Conservation (phyloP, 2,329 filamentous ascomycete species). For the Zymoseptoria pseudotritici region DNA sequence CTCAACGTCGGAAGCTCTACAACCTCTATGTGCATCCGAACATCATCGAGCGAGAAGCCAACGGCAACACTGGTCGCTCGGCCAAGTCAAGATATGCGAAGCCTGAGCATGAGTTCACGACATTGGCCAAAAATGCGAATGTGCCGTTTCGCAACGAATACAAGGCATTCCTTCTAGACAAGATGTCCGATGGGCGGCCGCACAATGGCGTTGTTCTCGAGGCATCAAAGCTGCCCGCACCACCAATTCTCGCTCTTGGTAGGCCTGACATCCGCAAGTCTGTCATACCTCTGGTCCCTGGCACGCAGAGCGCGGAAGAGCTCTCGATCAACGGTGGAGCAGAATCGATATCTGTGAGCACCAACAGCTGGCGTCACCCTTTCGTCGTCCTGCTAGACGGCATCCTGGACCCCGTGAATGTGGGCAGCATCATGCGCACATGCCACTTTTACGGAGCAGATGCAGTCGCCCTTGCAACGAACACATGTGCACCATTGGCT, state of each 20-base stretch:
- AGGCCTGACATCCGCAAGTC: constrained; percentile 26
- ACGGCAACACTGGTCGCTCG: not conserved
- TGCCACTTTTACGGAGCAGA: constrained; percentile 87
- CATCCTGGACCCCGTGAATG: constrained; percentile 74
- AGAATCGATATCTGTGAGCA: constrained; percentile 41
- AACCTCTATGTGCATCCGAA: constrained; percentile 61
- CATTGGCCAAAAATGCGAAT: constrained; percentile 28
- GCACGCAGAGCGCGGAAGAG: constrained; percentile 63
- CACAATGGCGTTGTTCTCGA: constrained; percentile 90
- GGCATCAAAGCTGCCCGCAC: constrained; percentile 69
- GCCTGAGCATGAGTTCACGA: constrained; percentile 9
- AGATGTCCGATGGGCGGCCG: constrained; percentile 72
- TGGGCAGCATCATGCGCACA: constrained; percentile 81
- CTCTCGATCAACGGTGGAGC: constrained; percentile 61
- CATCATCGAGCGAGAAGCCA: constrained; percentile 11
- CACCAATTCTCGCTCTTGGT: constrained; percentile 27
- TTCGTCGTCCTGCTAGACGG: constrained; percentile 68
- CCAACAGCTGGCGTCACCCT: constrained; percentile 50
- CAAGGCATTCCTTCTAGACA: constrained; percentile 51
- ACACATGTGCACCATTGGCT: constrained; percentile 64
- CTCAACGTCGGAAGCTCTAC: constrained; percentile 66
- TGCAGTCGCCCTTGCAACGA: constrained; percentile 68
- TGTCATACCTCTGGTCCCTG: constrained; percentile 54
- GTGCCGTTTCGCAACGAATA: constrained; percentile 55
- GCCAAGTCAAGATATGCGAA: constrained; percentile 1